Conservation (phyloP, 805 yeast genomes). For the Saturnispora ahearnii region DNA sequence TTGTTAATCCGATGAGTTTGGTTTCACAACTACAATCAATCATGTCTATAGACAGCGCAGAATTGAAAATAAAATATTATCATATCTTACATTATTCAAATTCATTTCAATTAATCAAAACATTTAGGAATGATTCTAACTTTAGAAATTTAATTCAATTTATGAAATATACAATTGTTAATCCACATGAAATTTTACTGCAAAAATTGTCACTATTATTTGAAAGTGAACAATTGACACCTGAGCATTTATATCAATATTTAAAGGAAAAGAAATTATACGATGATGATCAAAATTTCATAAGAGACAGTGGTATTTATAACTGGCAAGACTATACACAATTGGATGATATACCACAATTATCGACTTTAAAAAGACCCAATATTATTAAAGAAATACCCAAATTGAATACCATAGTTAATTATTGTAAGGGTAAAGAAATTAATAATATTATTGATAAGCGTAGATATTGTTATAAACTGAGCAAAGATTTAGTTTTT, state of each 20-base stretch:
- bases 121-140: conserved; percentile 12
- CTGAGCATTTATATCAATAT: conserved; percentile 13
- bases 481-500: conserved; percentile 18
- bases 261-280: conserved; percentile 8
- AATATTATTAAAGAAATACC: background rate
- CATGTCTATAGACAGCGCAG: conserved; percentile 10
- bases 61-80: conserved; percentile 11
- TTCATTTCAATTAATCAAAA: conserved; percentile 12
- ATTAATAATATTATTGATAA: background rate
- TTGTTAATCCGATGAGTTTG: conserved; percentile 18
- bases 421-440: background rate
- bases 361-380: background rate
- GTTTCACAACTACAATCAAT: conserved; percentile 16
- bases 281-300: background rate
- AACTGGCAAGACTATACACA: background rate
- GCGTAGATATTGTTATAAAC: conserved; percentile 12
- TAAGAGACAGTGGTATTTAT: background rate
- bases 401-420: background rate
- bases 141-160: conserved; percentile 20
- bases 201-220: conserved; percentile 13
- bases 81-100: conserved; percentile 14
- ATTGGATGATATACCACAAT: background rate
- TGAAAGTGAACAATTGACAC: background rate
- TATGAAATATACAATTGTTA: conserved; percentile 24
- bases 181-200: conserved; percentile 25